phyloP scores from a whole-genome alignment of 176 grass and related monocot species.

The Areca catechu region DNA sequence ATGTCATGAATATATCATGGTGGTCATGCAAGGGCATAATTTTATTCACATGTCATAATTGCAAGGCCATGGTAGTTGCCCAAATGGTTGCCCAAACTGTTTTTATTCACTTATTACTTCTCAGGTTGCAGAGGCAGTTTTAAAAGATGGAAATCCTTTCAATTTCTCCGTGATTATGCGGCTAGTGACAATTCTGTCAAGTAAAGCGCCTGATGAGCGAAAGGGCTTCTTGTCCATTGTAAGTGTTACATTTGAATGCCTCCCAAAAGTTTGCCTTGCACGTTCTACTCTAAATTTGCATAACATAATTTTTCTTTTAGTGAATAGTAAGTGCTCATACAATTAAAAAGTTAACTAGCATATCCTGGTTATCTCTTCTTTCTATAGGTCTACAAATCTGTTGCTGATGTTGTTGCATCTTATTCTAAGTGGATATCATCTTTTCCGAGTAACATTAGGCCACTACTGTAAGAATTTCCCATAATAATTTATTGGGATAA shows the following conservation, averaged over 20 bases:
- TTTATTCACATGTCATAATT: no score
- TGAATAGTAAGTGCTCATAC: no score
- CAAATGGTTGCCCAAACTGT: no score
- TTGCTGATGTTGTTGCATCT: slow-evolving; percentile 82
- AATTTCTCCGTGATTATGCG: slow-evolving; percentile 77
- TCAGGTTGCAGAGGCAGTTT: slow-evolving; percentile 76
- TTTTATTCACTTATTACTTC: slow-evolving; percentile 11
- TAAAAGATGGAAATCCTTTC: slow-evolving; percentile 53
- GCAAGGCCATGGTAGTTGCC: no score
- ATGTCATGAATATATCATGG: no score
- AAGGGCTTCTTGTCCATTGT: slow-evolving; percentile 66
- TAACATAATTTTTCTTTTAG: no score
- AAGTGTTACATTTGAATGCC: slow-evolving; percentile 22
- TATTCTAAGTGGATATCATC: slow-evolving; percentile 90
- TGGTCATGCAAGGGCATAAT: no score
- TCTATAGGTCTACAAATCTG: slow-evolving; percentile 76
- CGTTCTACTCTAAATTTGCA: neutral
- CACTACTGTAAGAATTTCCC: slow-evolving; percentile 60
- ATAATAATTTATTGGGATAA: slow-evolving; percentile 6
- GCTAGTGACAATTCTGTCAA: slow-evolving; percentile 69
- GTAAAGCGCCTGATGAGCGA: slow-evolving; percentile 41
- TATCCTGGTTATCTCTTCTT: slow-evolving; percentile 1
- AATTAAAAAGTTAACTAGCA: neutral
- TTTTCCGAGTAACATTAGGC: slow-evolving; percentile 54
- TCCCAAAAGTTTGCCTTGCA: neutral